A percentile compares a stretch with the other conserved stretches of the same genome.
These are phyloP conservation scores for Parathielavia hyrcaniae DNA, from an alignment of 495 filamentous ascomycete species.

Conservation along the genomic window DNA sequence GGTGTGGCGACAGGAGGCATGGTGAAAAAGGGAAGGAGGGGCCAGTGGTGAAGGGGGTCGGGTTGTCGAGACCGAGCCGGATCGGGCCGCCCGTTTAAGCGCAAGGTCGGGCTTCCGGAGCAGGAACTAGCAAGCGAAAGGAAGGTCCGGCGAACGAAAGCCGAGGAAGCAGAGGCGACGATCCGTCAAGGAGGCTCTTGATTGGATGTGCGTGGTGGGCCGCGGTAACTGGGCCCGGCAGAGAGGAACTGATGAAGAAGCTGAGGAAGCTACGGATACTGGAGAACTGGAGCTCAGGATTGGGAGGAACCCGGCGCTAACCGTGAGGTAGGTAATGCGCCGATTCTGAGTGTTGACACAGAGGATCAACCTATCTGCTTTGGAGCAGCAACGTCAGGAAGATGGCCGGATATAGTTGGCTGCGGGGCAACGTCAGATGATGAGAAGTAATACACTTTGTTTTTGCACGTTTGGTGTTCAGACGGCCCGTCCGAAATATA, in stretches of 20 bases:
- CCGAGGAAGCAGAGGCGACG: slow-evolving; percentile 23
- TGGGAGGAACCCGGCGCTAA: slow-evolving; percentile 19
- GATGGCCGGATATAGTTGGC: not conserved
- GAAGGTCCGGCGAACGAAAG: slow-evolving; percentile 22
- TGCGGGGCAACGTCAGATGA: too few relatives aligned
- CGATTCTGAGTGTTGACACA: not conserved
- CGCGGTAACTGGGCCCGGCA: slow-evolving; percentile 23
- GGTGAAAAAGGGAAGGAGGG: slow-evolving; percentile 19
- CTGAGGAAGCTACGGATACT: too few relatives aligned
- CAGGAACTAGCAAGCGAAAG: slow-evolving; percentile 15
- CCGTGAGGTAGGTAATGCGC: not conserved
- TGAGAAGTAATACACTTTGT: too few relatives aligned
- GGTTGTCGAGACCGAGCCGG: slow-evolving; percentile 22
- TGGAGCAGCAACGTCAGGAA: slow-evolving; percentile 7
- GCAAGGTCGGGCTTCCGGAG: slow-evolving; percentile 17
- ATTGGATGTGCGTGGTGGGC: slow-evolving; percentile 21
- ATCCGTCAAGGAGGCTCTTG: slow-evolving; percentile 5
- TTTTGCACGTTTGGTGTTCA: too few relatives aligned
- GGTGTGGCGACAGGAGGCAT: slow-evolving; percentile 29
- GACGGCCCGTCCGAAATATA: too few relatives aligned
- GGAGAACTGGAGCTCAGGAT: not conserved
- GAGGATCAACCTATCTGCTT: not conserved
- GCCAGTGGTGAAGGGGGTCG: slow-evolving; percentile 10
- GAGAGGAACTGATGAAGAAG: slow-evolving; percentile 12
- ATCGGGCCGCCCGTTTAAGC: slow-evolving; percentile 20